Evolutionary conservation across 441 rosid species (phyloP).

Genomic region (Erysimum pusillum): DNA sequence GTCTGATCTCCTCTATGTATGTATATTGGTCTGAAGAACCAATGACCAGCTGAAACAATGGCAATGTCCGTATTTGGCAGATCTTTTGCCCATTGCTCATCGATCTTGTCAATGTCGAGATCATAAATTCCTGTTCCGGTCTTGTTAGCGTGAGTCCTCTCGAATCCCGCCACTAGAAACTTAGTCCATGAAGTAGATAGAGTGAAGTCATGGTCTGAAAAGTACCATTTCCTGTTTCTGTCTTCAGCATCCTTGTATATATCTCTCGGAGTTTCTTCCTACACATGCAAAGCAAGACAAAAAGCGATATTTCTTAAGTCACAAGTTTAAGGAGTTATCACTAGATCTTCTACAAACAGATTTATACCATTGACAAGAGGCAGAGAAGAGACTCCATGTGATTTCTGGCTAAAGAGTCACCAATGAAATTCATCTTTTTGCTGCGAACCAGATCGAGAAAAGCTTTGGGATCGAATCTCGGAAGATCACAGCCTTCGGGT

Average conservation of each 20-base stretch:
- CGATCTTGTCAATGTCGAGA: constrained; percentile 58
- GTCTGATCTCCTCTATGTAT: constrained; percentile 49
- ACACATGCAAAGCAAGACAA: constrained; percentile 31
- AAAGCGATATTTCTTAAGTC: background rate
- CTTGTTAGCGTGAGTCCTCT: constrained; percentile 54
- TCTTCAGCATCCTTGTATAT: constrained; percentile 60
- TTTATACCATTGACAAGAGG: constrained; percentile 62
- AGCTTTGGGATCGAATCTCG: constrained; percentile 61
- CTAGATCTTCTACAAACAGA: background rate
- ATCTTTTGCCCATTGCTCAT: constrained; percentile 54
- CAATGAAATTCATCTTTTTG: constrained; percentile 71
- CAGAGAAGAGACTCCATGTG: constrained; percentile 81
- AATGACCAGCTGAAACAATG: constrained; percentile 68
- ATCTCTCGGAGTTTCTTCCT: constrained; percentile 70
- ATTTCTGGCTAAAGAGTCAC: constrained; percentile 83
- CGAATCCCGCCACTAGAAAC: constrained; percentile 61
- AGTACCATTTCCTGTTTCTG: constrained; percentile 66
- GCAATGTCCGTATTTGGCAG: constrained; percentile 59
- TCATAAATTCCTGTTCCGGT: constrained; percentile 54
- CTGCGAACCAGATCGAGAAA: constrained; percentile 62
- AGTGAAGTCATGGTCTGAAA: constrained; percentile 63
- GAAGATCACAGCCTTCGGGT: constrained; percentile 71
- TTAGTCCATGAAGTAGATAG: constrained; percentile 67
- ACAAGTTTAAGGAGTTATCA: background rate
- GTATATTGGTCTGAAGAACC: constrained; percentile 74